Evolutionary conservation across 2,329 filamentous ascomycete genomes (phyloP), one percentile per base, ranked within the genome.

Genomic region (Colletotrichum lupini): DNA sequence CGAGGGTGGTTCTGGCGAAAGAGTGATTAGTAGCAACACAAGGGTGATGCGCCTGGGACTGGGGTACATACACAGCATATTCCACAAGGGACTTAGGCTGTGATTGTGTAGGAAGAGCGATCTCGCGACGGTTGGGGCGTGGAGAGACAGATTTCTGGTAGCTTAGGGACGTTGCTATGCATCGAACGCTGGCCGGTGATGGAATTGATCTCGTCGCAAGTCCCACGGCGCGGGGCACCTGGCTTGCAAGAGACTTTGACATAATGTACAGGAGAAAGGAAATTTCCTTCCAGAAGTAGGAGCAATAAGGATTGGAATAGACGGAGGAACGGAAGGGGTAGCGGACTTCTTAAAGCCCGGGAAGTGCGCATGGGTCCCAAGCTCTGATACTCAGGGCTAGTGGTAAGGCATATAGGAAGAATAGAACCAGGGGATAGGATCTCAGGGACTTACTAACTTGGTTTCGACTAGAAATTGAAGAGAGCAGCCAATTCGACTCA

Each of bases 1-100:
- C 94, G 79, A 95, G 88, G 3, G 93, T 93, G 63, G 94, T 94
- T 75, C 93, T 95, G 77, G 55, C 22, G 4, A 19, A 46, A 11
- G 9, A 35, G 4, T 1, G 11, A 5, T 35, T 35, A 19, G 37
- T 26, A 19, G 9, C 24, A 5, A 59, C 8, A 0, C 19, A n/a
- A 9, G 30, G 57, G 19, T 6, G 1, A 9, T 24, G 6, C 12
- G 3, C 3, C 8, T 2, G 5, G 9, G 7, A 37, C 8, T 3
- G 16, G 14, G 7, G 1, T 35, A 12, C 57, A 26, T 37, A 59
- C 57, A 59, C 32, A 8, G 35, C 30, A 24, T 59, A 16, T 42
- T 59, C 28, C 12, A 32, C 57, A n/a, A 59, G 7, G 12, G 32
- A 59, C 5, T 59, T 59, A 11, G 57, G 57, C 30, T 42, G 32